These are phyloP conservation scores for Colletotrichum tropicale DNA, from an alignment of 2,329 filamentous ascomycete genomes.

Conservation along the genomic window DNA sequence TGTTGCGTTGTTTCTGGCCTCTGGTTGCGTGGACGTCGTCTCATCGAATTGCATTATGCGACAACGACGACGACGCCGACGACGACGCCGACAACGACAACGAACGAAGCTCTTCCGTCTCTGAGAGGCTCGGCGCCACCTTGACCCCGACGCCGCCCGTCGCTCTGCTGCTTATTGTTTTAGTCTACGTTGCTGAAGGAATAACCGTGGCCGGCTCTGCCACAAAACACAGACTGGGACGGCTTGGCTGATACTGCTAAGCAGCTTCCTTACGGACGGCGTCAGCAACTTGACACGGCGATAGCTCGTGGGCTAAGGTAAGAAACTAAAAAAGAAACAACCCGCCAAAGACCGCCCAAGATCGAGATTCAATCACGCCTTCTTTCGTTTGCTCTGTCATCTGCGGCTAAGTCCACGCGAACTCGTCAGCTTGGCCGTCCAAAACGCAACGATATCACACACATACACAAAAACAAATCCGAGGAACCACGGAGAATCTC, in stretches of 20 bases:
- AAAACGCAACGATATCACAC: neutral
- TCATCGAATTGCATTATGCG: neutral
- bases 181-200: neutral
- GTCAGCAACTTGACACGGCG: neutral
- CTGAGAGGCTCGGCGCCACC: conserved; percentile 5
- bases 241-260: conserved; percentile 12
- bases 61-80: neutral
- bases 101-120: neutral
- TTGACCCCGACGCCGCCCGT: neutral
- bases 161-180: neutral
- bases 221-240: neutral
- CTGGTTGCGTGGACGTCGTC: neutral
- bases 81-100: neutral
- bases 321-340: neutral
- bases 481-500: neutral
- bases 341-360: neutral
- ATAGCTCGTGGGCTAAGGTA: neutral
- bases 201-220: neutral
- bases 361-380: neutral
- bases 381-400: neutral
- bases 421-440: neutral
- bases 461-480: neutral
- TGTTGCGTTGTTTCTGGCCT: neutral
- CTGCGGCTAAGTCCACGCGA: neutral
- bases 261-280: neutral